phyloP scores from a whole-genome alignment of 805 yeast genomes.

The Metschnikowia aberdeeniae region DNA sequence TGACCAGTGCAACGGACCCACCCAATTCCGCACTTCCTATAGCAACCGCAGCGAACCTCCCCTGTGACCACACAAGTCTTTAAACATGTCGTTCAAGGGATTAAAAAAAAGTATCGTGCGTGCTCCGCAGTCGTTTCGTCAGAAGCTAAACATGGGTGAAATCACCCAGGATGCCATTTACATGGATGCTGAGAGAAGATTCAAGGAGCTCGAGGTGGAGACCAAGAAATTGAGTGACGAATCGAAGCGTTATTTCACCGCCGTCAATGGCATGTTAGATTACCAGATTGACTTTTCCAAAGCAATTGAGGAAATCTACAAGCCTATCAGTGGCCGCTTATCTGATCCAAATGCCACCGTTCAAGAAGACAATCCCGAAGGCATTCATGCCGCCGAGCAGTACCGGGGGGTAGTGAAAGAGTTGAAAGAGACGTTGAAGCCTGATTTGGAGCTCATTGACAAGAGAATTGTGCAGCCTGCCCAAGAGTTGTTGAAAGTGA shows the following conservation, averaged over 20 bases:
- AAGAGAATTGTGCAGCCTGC: slow-evolving; percentile 88
- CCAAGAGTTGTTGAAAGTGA: slow-evolving; percentile 79
- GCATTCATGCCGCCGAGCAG: slow-evolving; percentile 90
- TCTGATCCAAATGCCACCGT: slow-evolving; percentile 83
- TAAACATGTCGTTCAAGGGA: slow-evolving; percentile 80
- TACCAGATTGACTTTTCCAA: slow-evolving; percentile 94
- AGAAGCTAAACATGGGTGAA: slow-evolving; percentile 81
- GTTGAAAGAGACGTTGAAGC: slow-evolving; percentile 78
- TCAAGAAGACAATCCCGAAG: slow-evolving; percentile 95
- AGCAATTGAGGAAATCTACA: slow-evolving; percentile 92
- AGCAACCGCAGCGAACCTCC: not conserved
- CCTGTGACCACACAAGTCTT: not conserved
- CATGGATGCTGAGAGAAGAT: slow-evolving; percentile 92
- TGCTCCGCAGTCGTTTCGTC: slow-evolving; percentile 90
- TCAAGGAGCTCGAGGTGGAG: slow-evolving; percentile 85
- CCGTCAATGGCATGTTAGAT: slow-evolving; percentile 89
- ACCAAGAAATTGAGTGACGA: slow-evolving; percentile 88
- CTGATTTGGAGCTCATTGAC: slow-evolving; percentile 90
- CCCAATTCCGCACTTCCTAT: slow-evolving; percentile 1
- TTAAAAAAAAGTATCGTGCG: slow-evolving; percentile 73
- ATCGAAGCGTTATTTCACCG: slow-evolving; percentile 82
- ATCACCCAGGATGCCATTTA: slow-evolving; percentile 73
- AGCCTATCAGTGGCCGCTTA: slow-evolving; percentile 90
- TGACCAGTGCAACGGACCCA: not conserved
- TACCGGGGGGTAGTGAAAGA: slow-evolving; percentile 86